Base-by-base conservation (phyloP, 129 eudicot genomes). In the Artemisia tridentata region DNA sequence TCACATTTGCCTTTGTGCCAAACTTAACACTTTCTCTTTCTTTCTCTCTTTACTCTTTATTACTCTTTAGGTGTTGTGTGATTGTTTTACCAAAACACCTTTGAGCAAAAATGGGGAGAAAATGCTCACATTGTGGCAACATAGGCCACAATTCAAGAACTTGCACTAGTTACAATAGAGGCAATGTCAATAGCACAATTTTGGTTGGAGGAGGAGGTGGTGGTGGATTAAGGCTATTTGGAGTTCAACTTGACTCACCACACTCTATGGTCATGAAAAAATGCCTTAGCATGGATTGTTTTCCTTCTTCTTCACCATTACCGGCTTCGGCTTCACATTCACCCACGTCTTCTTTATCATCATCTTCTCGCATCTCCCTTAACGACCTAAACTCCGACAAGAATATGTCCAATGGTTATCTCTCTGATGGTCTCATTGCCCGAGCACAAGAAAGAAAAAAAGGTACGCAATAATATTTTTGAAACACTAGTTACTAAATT, bases 101-200 rank as follows among this genome's bases (percentile, higher is more conserved):
- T 67, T 45, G 18, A 53, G 23, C 58, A 45, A 75, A 65, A 38
- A 88, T 88, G 96, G 96, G 86, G 65, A 89, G 91, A 72, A 89
- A 86, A 77, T 89, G 96, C 86, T 89, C 96, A 77, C 96, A 89
- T 82, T 89, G 96, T 84, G 91, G 96, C 11, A 86, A 86, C 84
- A 81, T 83, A 51, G 96, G 96, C 20, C 96, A 89, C 74, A 89
- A 89, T 80, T 86, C 96, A 77, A 89, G 96, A 81, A 89, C 96
- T 61, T 89, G 96, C 76, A 78, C 74, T 70, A 68, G 54, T 66
- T 71, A 73, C 49, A 78, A 27, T 53, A 81, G 74, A 69, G 79
- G 69, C 66, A 53, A 50, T 67, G 69, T 20, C 61, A 70, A 61
- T 58, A 63, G 61, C 81, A 53, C 72, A 71, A 17, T 77, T 27